Evolutionary conservation across 1,284 basidiomycete species (phyloP), one percentile per base, ranked within the genome.

Genomic region (Ceratobasidium sp.): DNA sequence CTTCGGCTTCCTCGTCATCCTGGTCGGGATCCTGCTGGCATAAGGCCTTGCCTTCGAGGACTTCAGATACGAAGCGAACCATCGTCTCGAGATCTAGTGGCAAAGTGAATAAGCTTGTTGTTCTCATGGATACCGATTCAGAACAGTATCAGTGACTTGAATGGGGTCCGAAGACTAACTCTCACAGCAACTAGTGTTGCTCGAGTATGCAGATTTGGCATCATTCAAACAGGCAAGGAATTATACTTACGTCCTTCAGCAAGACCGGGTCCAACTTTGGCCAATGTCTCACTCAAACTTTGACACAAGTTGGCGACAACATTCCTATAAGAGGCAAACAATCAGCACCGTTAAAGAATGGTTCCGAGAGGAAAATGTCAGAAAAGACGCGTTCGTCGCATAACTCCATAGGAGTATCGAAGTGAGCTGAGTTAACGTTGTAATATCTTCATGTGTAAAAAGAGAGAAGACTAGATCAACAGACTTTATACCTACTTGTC

Each of bases 21-120:
- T 93, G 93, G 79, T 98, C 97, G 64, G 95, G 94, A 80, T 98
- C 96, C 80, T 97, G 90, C 82, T 99, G 97, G 82, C 96, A 97
- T 76, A 94, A 86, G 0, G 94, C 93, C 83, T 96, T 96, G 81
- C 95, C 92, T 79, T 96, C 93, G 48, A 98, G 85, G 76, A 98
- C 89, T 78, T 93, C 89, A 71, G 91, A 84, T 48, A 93, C 89
- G 73, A 95, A 91, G 71, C 84, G 88, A 79, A 89, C 94, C 75
- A 97, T 87, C 71, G 86, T 83, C 73, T 97, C 93, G 58, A 95
- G 85, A 76, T 91, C 94, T 94, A 77, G 46, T 72, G 48, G 72
- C 62, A 76, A 73, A 50, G 72, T 64, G 1, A 73, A 78, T 55
- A 75, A 73, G 32, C 32, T 28, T n/a, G 53, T 46, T 12, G 36